Evolutionary conservation across 495 filamentous ascomycete genomes (phyloP).

Genomic region (Aspergillus sparsus): DNA sequence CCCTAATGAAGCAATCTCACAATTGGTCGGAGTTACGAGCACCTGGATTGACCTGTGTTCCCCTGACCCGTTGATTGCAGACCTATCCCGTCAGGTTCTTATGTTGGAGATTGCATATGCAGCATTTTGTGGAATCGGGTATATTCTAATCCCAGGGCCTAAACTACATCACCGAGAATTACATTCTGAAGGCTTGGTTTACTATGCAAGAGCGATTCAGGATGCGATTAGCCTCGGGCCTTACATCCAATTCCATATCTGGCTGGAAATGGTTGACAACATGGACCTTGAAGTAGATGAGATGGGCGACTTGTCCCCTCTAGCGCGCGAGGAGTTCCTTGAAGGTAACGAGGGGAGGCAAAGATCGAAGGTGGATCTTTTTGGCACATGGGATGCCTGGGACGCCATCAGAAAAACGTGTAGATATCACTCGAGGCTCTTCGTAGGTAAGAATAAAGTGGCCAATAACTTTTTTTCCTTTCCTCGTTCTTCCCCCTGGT

Average conservation of each 20-base stretch:
- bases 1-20: constrained; percentile 69
- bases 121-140: constrained; percentile 86
- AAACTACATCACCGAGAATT: constrained; percentile 50
- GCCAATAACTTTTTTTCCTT: background rate
- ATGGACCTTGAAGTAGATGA: constrained; percentile 55
- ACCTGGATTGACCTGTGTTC: constrained; percentile 92
- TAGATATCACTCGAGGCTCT: constrained; percentile 79
- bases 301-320: constrained; percentile 57
- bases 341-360: constrained; percentile 34
- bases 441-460: constrained; percentile 70
- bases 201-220: constrained; percentile 83
- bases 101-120: constrained; percentile 91
- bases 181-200: constrained; percentile 53
- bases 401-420: constrained; percentile 81
- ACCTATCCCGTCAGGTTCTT: constrained; percentile 83
- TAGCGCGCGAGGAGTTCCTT: constrained; percentile 57
- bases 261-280: constrained; percentile 73
- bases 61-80: constrained; percentile 73
- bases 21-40: constrained; percentile 71
- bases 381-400: constrained; percentile 91
- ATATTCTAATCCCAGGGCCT: constrained; percentile 79
- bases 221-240: constrained; percentile 71
- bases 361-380: constrained; percentile 57
- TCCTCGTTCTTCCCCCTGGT: background rate
- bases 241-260: constrained; percentile 78